These are phyloP conservation scores for Penicillium crystallinum DNA, from an alignment of 495 filamentous ascomycete species.

Conservation along the genomic window DNA sequence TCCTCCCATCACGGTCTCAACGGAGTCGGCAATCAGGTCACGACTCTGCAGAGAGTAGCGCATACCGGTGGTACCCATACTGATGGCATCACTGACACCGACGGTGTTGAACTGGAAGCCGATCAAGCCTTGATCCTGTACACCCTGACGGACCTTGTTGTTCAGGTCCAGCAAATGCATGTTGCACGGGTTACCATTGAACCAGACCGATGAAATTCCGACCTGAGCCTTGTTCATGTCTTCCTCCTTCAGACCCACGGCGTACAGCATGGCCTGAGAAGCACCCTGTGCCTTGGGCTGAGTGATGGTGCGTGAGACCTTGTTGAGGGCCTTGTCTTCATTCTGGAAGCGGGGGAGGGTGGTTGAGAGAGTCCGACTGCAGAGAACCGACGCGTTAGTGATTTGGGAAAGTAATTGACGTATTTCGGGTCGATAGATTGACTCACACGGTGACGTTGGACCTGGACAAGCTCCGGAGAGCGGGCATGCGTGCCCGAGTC, in stretches of 20 bases:
- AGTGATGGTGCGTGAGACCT: constrained; percentile 75
- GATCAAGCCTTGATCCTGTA: constrained; percentile 71
- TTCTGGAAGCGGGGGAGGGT: constrained; percentile 41
- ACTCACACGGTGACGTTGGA: constrained; percentile 22
- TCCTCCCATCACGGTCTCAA: constrained; percentile 97
- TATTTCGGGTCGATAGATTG: neutral
- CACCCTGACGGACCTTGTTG: constrained; percentile 74
- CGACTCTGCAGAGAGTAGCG: constrained; percentile 89
- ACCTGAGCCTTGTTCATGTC: constrained; percentile 95
- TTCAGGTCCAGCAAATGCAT: constrained; percentile 95
- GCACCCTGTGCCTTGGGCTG: constrained; percentile 97
- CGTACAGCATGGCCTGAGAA: constrained; percentile 98
- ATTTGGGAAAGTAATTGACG: neutral
- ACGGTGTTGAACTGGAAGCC: constrained; percentile 97
- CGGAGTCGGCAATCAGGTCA: constrained; percentile 94
- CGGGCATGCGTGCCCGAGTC: constrained; percentile 39
- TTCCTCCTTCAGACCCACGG: constrained; percentile 73
- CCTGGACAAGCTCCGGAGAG: constrained; percentile 34
- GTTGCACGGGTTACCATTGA: constrained; percentile 95
- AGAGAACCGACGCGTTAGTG: constrained; percentile 13
- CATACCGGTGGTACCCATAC: constrained; percentile 69
- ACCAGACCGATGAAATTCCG: constrained; percentile 87
- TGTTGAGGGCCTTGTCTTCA: constrained; percentile 57
- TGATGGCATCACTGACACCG: constrained; percentile 70
- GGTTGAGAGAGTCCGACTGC: constrained; percentile 46